Conservation (phyloP, 371 early-diverging fungal genomes). For the Parasitella parasitica region DNA sequence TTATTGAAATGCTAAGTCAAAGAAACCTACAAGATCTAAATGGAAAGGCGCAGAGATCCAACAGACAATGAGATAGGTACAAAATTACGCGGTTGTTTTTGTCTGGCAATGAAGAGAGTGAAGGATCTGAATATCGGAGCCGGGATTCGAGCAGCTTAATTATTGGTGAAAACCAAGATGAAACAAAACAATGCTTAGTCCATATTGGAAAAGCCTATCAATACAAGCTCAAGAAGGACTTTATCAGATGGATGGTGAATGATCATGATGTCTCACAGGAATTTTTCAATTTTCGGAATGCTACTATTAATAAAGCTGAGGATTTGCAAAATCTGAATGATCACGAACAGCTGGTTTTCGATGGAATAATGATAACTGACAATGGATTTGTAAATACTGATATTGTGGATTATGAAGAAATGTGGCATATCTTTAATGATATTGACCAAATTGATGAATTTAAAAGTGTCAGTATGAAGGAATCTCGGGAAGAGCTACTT, state of each 20-base stretch:
- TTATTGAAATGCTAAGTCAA: not conserved
- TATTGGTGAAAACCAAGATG: too few relatives aligned
- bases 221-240: too few relatives aligned
- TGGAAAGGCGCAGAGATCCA: not conserved
- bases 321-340: not conserved
- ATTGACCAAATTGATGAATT: too few relatives aligned
- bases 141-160: too few relatives aligned
- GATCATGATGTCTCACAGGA: not conserved
- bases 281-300: not conserved
- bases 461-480: too few relatives aligned
- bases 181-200: too few relatives aligned
- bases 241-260: not conserved
- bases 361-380: not conserved
- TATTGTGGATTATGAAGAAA: too few relatives aligned
- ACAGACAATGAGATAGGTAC: not conserved
- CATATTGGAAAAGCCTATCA: too few relatives aligned
- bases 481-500: too few relatives aligned
- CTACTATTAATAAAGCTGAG: not conserved
- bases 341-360: not conserved
- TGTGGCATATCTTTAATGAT: too few relatives aligned
- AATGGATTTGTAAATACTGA: not conserved
- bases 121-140: not conserved
- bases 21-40: not conserved
- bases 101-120: not conserved
- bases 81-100: not conserved